These are phyloP conservation scores for Podospora tetraspora DNA, from an alignment of 495 filamentous ascomycete genomes.

Conservation along the genomic window DNA sequence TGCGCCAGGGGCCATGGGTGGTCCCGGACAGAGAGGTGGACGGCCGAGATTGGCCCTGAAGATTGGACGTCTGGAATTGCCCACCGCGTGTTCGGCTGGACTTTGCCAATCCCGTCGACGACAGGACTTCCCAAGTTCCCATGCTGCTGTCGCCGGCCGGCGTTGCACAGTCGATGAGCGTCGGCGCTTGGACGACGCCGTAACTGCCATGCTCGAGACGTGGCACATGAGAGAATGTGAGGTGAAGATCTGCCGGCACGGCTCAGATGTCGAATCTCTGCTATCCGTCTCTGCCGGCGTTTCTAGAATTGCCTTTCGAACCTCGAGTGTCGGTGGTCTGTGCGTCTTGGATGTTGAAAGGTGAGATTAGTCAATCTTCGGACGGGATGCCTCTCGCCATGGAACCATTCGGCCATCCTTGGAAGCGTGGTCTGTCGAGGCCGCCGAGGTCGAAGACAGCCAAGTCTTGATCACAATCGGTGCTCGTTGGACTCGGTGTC, in stretches of 20 bases:
- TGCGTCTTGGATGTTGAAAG: not conserved
- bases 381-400: not conserved
- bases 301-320: not conserved
- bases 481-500: not conserved
- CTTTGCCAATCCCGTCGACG: not conserved
- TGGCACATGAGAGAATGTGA: not conserved
- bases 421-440: not conserved
- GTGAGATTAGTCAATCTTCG: no score
- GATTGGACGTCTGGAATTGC: constrained; percentile 1
- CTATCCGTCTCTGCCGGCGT: not conserved
- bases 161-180: constrained; percentile 1
- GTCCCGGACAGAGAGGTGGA: constrained; percentile 3
- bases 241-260: constrained; percentile 13
- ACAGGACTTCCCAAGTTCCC: not conserved
- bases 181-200: not conserved
- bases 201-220: not conserved
- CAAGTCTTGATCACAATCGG: not conserved
- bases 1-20: constrained; percentile 1
- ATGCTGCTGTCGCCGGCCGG: not conserved
- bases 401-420: not conserved
- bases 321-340: not conserved
- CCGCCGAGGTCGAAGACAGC: not conserved
- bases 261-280: constrained; percentile 5
- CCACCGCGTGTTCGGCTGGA: constrained; percentile 4
- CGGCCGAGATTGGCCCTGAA: constrained; percentile 6